Conservation (phyloP, 2,329 filamentous ascomycete genomes). For the Zymoseptoria tritici region DNA sequence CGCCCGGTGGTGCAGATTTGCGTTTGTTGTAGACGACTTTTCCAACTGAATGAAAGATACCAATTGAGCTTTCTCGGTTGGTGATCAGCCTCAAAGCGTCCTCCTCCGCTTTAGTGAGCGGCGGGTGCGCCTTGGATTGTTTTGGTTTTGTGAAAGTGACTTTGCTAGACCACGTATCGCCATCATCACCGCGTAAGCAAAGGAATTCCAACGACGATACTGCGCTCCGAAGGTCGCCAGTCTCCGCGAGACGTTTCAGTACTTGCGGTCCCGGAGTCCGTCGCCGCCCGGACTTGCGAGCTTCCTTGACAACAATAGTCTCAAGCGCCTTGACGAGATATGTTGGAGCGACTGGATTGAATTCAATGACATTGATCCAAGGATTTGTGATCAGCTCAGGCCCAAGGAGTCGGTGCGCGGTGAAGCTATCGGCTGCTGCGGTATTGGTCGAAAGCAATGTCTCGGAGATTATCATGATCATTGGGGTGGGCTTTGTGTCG, state of each 20-base stretch:
- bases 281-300: slow-evolving; percentile 65
- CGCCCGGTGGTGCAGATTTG: slow-evolving; percentile 44
- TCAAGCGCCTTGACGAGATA: slow-evolving; percentile 79
- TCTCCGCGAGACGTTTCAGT: slow-evolving; percentile 70
- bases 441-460: slow-evolving; percentile 79
- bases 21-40: slow-evolving; percentile 97
- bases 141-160: slow-evolving; percentile 64
- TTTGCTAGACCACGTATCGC: slow-evolving; percentile 66
- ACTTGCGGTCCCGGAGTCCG: slow-evolving; percentile 72
- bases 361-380: slow-evolving; percentile 73
- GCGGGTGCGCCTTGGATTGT: slow-evolving; percentile 49
- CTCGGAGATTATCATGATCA: slow-evolving; percentile 88
- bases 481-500: slow-evolving; percentile 42
- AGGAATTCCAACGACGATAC: slow-evolving; percentile 87
- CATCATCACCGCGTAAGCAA: slow-evolving; percentile 71
- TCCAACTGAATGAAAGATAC: slow-evolving; percentile 92
- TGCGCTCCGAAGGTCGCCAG: slow-evolving; percentile 89
- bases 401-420: slow-evolving; percentile 80
- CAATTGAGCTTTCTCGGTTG: slow-evolving; percentile 79
- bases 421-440: slow-evolving; percentile 82
- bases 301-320: slow-evolving; percentile 75
- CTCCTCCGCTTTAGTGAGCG: slow-evolving; percentile 68
- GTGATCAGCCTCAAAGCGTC: slow-evolving; percentile 75
- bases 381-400: slow-evolving; percentile 78
- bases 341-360: slow-evolving; percentile 85